These are phyloP conservation scores for Halteria grandinella DNA, from an alignment of 73 alveolate species.

Conservation along the genomic window DNA sequence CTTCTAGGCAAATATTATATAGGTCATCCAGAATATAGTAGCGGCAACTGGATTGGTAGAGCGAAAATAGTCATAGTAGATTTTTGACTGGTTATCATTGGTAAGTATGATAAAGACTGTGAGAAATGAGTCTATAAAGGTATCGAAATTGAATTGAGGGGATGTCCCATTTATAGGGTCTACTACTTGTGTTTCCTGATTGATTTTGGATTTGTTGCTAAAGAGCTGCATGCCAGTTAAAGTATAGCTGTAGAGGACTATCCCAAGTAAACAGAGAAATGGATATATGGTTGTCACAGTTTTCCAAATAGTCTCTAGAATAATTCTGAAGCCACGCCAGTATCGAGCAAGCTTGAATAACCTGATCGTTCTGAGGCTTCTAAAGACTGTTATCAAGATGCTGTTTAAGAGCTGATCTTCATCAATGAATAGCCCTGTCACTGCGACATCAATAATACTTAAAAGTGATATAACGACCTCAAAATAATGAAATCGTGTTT, in stretches of 20 bases:
- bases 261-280: conserved; percentile 59
- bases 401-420: no score
- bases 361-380: conserved; percentile 66
- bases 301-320: conserved; percentile 53
- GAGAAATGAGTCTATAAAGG: conserved; percentile 17
- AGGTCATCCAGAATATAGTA: conserved; percentile 38
- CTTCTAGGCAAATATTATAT: conserved; percentile 46
- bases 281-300: conserved; percentile 46
- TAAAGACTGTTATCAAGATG: conserved; percentile 67
- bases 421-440: no score
- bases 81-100: conserved; percentile 56
- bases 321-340: conserved; percentile 56
- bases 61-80: conserved; percentile 8
- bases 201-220: conserved; percentile 15
- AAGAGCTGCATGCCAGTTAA: conserved; percentile 70
- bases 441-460: no score
- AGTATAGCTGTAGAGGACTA: conserved; percentile 51
- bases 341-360: conserved; percentile 70
- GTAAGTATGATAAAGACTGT: conserved; percentile 58
- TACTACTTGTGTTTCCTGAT: not conserved
- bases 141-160: conserved; percentile 59
- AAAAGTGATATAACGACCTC: no score
- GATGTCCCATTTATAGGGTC: conserved; percentile 1
- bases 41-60: conserved; percentile 4
- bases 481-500: no score